phyloP scores from a whole-genome alignment of 2,329 filamentous ascomycete species.

The Aspergillus tamarii region DNA sequence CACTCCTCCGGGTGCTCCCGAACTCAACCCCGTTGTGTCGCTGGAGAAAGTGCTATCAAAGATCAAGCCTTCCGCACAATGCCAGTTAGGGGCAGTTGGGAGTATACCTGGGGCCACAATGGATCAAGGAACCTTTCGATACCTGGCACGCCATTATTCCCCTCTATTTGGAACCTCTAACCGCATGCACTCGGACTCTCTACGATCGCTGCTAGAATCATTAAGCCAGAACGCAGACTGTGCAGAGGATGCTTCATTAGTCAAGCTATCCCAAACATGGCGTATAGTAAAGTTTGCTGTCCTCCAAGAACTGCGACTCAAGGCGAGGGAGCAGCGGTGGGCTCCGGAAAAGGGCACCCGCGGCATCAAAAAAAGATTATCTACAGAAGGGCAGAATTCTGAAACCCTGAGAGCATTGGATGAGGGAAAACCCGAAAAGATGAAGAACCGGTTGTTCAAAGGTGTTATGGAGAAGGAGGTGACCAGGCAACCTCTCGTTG shows the following conservation, averaged over 20 bases:
- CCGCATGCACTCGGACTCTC: conserved; percentile 25
- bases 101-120: conserved; percentile 51
- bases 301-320: conserved; percentile 51
- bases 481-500: conserved; percentile 34
- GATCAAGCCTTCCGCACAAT: conserved; percentile 42
- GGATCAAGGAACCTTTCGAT: conserved; percentile 45
- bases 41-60: conserved; percentile 55
- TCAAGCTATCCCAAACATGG: conserved; percentile 62
- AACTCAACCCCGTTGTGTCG: conserved; percentile 51
- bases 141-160: conserved; percentile 49
- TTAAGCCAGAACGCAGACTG: conserved; percentile 59
- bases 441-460: conserved; percentile 49
- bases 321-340: conserved; percentile 38
- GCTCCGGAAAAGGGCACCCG: conserved; percentile 25
- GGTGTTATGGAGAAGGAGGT: conserved; percentile 43
- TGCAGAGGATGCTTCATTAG: conserved; percentile 54
- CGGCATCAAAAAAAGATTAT: conserved; percentile 29
- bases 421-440: conserved; percentile 40
- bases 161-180: conserved; percentile 37
- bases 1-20: conserved; percentile 55
- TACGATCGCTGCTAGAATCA: conserved; percentile 43
- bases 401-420: conserved; percentile 33
- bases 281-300: conserved; percentile 57
- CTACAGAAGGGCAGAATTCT: conserved; percentile 33
- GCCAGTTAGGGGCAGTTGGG: conserved; percentile 55